Evolutionary conservation across 2,329 filamentous ascomycete species (phyloP), one percentile per base, ranked within the genome.

Genomic region (Colletotrichum sp.): DNA sequence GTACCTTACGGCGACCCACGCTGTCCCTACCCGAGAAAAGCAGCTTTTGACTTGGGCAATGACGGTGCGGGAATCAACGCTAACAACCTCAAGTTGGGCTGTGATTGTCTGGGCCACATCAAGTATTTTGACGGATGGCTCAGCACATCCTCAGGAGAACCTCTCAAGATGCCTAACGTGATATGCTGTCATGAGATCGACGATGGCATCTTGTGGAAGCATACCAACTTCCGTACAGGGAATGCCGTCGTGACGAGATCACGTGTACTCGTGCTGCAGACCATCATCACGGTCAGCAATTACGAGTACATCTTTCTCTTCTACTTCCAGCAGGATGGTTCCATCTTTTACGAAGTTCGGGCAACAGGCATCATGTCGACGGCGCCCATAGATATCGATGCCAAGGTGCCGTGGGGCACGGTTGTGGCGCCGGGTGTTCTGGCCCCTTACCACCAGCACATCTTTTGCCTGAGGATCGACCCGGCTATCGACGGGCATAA

Each of bases 21-120:
- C 8, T 84, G 87, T 2, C 92, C 92, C 0, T 94, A 91, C 80
- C 91, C 92, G 21, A 88, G 92, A 26, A 95, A 95, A 81, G 90
- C 91, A 18, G 93, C 93, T 0, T 95, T 95, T 77, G 93, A 95
- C 79, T 90, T 94, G 75, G 93, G 93, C 2, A 92, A 94, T 72
- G 92, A 90, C 30, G 93, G 92, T 13, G 89, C 90, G 6, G 93
- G 93, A 1, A 88, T 91, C 77, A 91, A 88, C 66, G 91, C 92
- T 24, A 95, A 95, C 82, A 93, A 93, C 75, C 87, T 95, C 2
- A 85, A 86, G 3, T 87, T 94, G 1, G 93, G 93, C 9, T 94
- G 93, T 73, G 93, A 94, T 80, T 93, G 93, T 78, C 87, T 95
- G 0, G 93, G 93, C 8, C 87, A 90, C 1, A 94, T 94, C 77